phyloP scores from a whole-genome alignment of 2,329 filamentous ascomycete genomes.

The Diaporthe humulicola region DNA sequence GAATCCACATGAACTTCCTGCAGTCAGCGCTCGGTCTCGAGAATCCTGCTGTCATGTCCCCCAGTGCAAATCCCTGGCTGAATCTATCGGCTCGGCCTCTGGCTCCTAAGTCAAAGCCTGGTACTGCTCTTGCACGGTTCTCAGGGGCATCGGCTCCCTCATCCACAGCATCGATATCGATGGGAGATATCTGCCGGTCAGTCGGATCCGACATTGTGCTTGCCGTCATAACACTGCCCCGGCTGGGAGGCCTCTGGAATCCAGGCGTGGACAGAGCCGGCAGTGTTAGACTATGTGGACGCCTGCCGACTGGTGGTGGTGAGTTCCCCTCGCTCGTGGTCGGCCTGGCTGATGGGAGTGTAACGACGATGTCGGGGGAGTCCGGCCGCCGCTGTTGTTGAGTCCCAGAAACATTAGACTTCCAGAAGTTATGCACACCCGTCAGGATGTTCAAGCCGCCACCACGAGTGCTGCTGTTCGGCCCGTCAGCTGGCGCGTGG shows the following conservation, averaged over 20 bases:
- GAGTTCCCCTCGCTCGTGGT: constrained; percentile 41
- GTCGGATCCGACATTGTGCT: constrained; percentile 51
- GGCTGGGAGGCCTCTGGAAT: constrained; percentile 47
- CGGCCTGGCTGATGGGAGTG: constrained; percentile 47
- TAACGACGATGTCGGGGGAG: constrained; percentile 56
- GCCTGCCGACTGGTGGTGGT: constrained; percentile 30
- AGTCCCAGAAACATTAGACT: constrained; percentile 39
- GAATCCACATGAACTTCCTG: constrained; percentile 70
- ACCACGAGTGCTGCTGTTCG: constrained; percentile 33
- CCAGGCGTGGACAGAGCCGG: constrained; percentile 48
- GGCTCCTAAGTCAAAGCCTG: constrained; percentile 12
- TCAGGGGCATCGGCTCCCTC: not conserved
- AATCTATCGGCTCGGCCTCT: constrained; percentile 27
- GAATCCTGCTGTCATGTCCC: constrained; percentile 55
- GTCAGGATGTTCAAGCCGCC: constrained; percentile 45
- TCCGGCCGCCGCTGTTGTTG: constrained; percentile 37
- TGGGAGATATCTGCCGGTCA: constrained; percentile 44
- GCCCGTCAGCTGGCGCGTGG: not conserved
- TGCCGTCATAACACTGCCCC: constrained; percentile 48
- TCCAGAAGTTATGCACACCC: constrained; percentile 47
- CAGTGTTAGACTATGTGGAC: constrained; percentile 50
- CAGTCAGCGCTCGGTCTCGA: constrained; percentile 53
- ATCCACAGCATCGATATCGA: constrained; percentile 4
- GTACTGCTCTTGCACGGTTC: not conserved
- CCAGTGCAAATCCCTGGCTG: constrained; percentile 42